Conservation (phyloP, 2,329 filamentous ascomycete genomes). For the Phyllosticta citribraziliensis region DNA sequence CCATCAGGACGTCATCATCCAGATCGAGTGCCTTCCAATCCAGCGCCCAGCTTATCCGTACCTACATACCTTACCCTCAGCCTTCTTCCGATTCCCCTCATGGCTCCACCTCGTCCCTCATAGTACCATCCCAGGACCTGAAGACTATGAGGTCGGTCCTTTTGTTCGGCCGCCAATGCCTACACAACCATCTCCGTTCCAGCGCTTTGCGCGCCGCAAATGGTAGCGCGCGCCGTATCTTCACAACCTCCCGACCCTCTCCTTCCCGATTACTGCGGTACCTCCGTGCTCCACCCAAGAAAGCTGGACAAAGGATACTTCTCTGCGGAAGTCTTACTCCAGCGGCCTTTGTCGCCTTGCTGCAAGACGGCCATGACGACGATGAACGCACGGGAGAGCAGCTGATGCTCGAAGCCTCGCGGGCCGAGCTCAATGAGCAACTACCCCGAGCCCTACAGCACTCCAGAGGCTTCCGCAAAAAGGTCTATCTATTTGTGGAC, state of each 20-base stretch:
- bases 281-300: constrained; percentile 8
- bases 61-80: not conserved
- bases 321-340: constrained; percentile 36
- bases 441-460: constrained; percentile 54
- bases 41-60: not conserved
- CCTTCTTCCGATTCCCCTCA: not conserved
- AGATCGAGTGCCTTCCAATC: not conserved
- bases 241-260: constrained; percentile 1
- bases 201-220: constrained; percentile 17
- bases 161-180: constrained; percentile 40
- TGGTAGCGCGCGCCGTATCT: constrained; percentile 4
- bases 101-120: constrained; percentile 3
- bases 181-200: constrained; percentile 31
- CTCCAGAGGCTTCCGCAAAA: constrained; percentile 48
- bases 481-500: constrained; percentile 58
- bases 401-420: constrained; percentile 77
- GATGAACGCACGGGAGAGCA: constrained; percentile 61
- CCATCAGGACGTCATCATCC: constrained; percentile 7
- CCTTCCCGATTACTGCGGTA: not conserved
- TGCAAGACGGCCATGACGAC: constrained; percentile 35
- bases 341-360: constrained; percentile 42
- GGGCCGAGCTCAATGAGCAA: constrained; percentile 63
- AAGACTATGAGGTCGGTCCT: constrained; percentile 40
- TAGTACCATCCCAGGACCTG: constrained; percentile 1
- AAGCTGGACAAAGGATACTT: not conserved